Conservation (phyloP, 139 green algal genomes). For the Coelastrella sp. region DNA sequence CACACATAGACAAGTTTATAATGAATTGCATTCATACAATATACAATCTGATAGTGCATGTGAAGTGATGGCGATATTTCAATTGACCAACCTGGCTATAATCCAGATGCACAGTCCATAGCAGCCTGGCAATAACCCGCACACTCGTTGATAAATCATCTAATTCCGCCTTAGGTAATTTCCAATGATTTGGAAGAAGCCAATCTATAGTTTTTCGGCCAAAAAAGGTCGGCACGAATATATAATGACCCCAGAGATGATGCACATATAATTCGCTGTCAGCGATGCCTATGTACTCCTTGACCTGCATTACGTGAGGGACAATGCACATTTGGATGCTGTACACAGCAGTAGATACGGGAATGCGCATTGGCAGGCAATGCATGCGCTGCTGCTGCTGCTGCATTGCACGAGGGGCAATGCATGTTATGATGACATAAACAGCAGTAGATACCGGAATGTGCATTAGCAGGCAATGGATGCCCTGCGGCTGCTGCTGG, state of each 20-base stretch:
- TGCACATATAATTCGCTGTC: constrained; percentile 25
- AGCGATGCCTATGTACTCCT: constrained; percentile 24
- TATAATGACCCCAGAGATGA: constrained; percentile 35
- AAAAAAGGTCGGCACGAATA: constrained; percentile 31
- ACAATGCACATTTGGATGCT: neutral
- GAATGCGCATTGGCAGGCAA: neutral
- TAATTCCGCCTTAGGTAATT: neutral
- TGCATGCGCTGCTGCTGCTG: too few species aligned
- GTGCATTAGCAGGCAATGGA: too few species aligned
- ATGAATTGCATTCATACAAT: too few species aligned
- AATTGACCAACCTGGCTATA: constrained; percentile 41
- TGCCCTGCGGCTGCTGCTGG: neutral
- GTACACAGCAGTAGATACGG: too few species aligned
- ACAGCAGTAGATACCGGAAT: neutral
- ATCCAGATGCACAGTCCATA: constrained; percentile 39
- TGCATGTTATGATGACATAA: too few species aligned
- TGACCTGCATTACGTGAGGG: neutral
- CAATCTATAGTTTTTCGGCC: neutral
- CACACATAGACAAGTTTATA: too few species aligned
- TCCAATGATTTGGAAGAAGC: constrained; percentile 24
- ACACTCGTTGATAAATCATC: constrained; percentile 32
- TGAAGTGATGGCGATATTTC: too few species aligned
- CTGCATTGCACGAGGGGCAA: too few species aligned
- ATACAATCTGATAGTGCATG: too few species aligned
- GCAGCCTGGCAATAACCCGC: constrained; percentile 25